Conservation (phyloP, 805 yeast species). For the Metschnikowia chrysomelidarum region DNA sequence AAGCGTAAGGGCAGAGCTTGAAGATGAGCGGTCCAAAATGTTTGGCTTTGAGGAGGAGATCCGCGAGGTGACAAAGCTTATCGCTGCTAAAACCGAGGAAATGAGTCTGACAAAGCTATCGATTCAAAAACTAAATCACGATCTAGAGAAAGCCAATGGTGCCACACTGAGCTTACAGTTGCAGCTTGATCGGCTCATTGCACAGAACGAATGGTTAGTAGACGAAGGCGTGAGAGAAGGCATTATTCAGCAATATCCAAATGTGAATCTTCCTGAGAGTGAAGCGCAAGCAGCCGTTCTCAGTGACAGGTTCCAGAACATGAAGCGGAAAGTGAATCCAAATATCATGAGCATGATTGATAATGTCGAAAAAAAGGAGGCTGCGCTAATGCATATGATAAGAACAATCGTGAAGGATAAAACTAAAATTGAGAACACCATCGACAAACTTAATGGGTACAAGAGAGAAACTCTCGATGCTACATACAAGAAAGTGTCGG, state of each 20-base stretch:
- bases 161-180: slow-evolving; percentile 35
- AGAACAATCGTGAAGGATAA: slow-evolving; percentile 86
- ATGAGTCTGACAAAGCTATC: slow-evolving; percentile 49
- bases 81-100: slow-evolving; percentile 44
- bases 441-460: slow-evolving; percentile 77
- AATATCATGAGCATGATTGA: slow-evolving; percentile 91
- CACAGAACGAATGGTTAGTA: slow-evolving; percentile 68
- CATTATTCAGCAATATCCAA: slow-evolving; percentile 59
- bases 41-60: slow-evolving; percentile 77
- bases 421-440: slow-evolving; percentile 83
- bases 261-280: slow-evolving; percentile 61
- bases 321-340: slow-evolving; percentile 79
- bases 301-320: slow-evolving; percentile 56
- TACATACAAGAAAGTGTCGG: slow-evolving; percentile 84
- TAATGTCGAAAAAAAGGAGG: slow-evolving; percentile 84
- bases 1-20: slow-evolving; percentile 33
- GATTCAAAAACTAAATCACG: slow-evolving; percentile 54
- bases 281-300: slow-evolving; percentile 56
- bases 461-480: slow-evolving; percentile 77
- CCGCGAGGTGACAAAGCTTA: slow-evolving; percentile 49
- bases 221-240: slow-evolving; percentile 58
- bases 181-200: slow-evolving; percentile 45
- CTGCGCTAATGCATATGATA: slow-evolving; percentile 73
- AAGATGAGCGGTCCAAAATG: slow-evolving; percentile 56
- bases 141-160: slow-evolving; percentile 47